Conservation (phyloP, 331 rosid genomes). For the Rosa hybrid region DNA sequence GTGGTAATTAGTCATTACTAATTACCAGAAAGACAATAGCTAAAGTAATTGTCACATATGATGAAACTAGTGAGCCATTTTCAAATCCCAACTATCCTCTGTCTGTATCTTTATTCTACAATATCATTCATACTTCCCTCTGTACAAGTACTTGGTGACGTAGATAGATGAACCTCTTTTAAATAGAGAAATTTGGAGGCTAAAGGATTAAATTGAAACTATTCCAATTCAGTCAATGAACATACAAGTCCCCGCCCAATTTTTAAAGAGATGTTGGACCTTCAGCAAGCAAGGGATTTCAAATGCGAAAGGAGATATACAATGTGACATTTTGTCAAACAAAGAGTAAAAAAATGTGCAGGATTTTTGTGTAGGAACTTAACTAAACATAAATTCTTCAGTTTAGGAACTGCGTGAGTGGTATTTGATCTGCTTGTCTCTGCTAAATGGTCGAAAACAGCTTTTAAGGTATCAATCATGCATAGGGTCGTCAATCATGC, state of each 20-base stretch:
- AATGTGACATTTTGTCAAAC: not conserved
- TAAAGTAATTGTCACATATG: not conserved
- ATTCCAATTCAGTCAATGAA: not conserved
- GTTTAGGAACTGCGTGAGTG: not conserved
- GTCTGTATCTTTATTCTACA: not conserved
- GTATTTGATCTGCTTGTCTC: not conserved
- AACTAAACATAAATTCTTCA: not conserved
- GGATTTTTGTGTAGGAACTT: not conserved
- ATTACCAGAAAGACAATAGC: not conserved
- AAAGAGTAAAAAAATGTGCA: not conserved
- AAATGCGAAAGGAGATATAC: not conserved
- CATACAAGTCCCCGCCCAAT: not conserved
- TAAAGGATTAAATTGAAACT: not conserved
- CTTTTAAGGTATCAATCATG: not conserved
- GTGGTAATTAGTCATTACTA: not conserved
- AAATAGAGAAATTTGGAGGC: not conserved
- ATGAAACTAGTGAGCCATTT: not conserved
- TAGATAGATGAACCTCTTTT: not conserved
- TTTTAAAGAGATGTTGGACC: not conserved
- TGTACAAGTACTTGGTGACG: not conserved
- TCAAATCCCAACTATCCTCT: not conserved
- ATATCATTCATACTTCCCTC: not conserved
- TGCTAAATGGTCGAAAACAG: not conserved
- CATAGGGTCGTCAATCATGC: constrained; percentile 46
- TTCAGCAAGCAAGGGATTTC: not conserved